Base-by-base conservation (phyloP, 371 early-diverging fungal species). In the Rhizopus microsporus region DNA sequence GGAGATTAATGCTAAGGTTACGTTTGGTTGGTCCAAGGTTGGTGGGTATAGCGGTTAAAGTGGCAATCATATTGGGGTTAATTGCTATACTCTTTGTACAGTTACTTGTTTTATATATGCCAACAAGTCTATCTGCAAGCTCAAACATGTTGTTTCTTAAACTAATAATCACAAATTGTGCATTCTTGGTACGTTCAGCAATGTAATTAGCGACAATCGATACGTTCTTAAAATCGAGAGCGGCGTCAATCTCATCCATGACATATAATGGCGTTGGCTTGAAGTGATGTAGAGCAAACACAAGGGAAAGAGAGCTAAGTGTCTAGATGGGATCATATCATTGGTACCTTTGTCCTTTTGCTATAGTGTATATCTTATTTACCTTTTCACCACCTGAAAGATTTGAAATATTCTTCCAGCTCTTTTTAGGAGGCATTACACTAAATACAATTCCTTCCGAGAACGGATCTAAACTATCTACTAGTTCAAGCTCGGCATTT, bases 231-330 rank as follows among this genome's bases (percentile, higher is more conserved):
- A 98, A 99, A 74, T 99, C 99, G 42, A 99, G 80, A 2, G 99
- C 99, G 0, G 99, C 99, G 74, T 99, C 99, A 65, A 99, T 99
- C 77, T 99, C 99, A 79, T 99, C 99, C 99, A 99, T 99, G 16
- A 99, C 95, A 77, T 99, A 99, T 17, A 99, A 80, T 12, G 99
- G 99, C 8, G 99, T 99, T 3, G 99, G 99, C 64, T 96, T 97
- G 85, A 91, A 99, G 72, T 95, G 97, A 73, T 99, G 99, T 48
- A 99, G 83, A 0, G 99, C 99, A 86, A 99, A 99, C 10, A 99
- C 98, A 37, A 99, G 85, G 2, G 99, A 97, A 37, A 99, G 82
- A 15, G 99, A 98, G 69, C 94, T 93, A 37, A 99, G 79, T 1
- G 99, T 99, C 92, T 93, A 71, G 30, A 13, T 49, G 16, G 47